Percentiles rank a stretch among this genome's conserved stretches.
phyloP scores from a whole-genome alignment of 2,329 filamentous ascomycete genomes.

The Trichophyton verrucosum region DNA sequence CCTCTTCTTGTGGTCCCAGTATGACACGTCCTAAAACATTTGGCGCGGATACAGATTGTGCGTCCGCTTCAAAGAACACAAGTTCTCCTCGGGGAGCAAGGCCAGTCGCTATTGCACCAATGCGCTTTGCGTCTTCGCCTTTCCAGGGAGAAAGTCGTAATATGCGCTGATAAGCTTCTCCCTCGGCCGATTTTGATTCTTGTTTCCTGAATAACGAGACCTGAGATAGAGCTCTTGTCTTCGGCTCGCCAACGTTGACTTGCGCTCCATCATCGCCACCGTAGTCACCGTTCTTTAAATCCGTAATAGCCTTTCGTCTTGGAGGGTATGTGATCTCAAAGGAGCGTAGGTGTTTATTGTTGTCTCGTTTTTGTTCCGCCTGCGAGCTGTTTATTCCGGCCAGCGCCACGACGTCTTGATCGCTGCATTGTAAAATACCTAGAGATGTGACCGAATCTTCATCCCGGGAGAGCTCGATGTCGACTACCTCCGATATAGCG shows the following conservation, averaged over 20 bases:
- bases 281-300: conserved; percentile 12
- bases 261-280: conserved; percentile 13
- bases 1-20: conserved; percentile 41
- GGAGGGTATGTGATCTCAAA: conserved; percentile 51
- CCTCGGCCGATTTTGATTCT: conserved; percentile 30
- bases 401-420: conserved; percentile 43
- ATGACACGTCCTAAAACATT: conserved; percentile 45
- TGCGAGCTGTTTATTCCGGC: conserved; percentile 77
- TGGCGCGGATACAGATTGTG: conserved; percentile 36
- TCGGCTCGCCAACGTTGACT: conserved; percentile 24
- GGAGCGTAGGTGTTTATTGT: conserved; percentile 72
- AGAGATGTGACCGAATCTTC: conserved; percentile 85
- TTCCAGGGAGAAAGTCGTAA: conserved; percentile 45
- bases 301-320: conserved; percentile 25
- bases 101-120: conserved; percentile 69
- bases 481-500: conserved; percentile 52
- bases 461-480: conserved; percentile 65
- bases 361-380: conserved; percentile 57
- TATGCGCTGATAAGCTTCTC: conserved; percentile 49
- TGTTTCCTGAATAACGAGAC: conserved; percentile 38
- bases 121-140: conserved; percentile 44
- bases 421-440: conserved; percentile 52
- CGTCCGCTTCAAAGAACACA: conserved; percentile 60
- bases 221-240: conserved; percentile 33
- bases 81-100: conserved; percentile 65